Percentiles rank a stretch among this genome's conserved stretches.
phyloP scores from a whole-genome alignment of 83 land plant species.

The Isoetes engelmannii region DNA sequence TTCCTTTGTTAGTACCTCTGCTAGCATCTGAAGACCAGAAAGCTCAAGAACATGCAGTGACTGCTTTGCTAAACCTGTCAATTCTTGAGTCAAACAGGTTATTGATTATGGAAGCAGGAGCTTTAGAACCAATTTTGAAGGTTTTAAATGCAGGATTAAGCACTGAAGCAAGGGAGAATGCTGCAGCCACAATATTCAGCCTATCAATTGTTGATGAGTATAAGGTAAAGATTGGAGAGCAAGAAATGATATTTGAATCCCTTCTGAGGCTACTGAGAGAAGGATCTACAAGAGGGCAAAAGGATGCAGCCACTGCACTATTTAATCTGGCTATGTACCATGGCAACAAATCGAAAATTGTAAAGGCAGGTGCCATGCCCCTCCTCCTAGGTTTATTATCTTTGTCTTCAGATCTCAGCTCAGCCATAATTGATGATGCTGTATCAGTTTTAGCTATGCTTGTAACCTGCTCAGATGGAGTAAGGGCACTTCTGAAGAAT shows the following conservation, averaged over 20 bases:
- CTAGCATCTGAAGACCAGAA: slow-evolving; percentile 18
- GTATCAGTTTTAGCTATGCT: slow-evolving; percentile 24
- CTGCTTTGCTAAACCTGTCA: slow-evolving; percentile 32
- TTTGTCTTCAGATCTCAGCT: neutral
- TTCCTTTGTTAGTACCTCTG: slow-evolving; percentile 22
- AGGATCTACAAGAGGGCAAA: slow-evolving; percentile 23
- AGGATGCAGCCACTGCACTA: slow-evolving; percentile 31
- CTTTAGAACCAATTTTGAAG: slow-evolving; percentile 26
- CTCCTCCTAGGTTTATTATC: slow-evolving; percentile 14
- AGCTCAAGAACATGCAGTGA: slow-evolving; percentile 34
- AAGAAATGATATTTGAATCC: slow-evolving; percentile 16
- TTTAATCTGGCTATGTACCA: slow-evolving; percentile 23
- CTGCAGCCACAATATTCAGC: slow-evolving; percentile 35
- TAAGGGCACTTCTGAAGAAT: slow-evolving; percentile 6
- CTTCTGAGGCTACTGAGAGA: slow-evolving; percentile 22
- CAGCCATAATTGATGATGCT: slow-evolving; percentile 23
- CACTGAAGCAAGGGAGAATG: slow-evolving; percentile 29
- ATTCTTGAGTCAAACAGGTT: slow-evolving; percentile 26
- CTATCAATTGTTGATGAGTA: slow-evolving; percentile 23
- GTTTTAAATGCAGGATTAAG: slow-evolving; percentile 10
- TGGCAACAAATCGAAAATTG: slow-evolving; percentile 21
- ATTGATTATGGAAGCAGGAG: slow-evolving; percentile 28
- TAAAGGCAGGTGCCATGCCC: slow-evolving; percentile 21
- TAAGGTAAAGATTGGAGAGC: slow-evolving; percentile 20
- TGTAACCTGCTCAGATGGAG: slow-evolving; percentile 20